These are phyloP conservation scores for Edaphochlamys debaryana DNA, from an alignment of 139 green algal genomes.

Conservation along the genomic window DNA sequence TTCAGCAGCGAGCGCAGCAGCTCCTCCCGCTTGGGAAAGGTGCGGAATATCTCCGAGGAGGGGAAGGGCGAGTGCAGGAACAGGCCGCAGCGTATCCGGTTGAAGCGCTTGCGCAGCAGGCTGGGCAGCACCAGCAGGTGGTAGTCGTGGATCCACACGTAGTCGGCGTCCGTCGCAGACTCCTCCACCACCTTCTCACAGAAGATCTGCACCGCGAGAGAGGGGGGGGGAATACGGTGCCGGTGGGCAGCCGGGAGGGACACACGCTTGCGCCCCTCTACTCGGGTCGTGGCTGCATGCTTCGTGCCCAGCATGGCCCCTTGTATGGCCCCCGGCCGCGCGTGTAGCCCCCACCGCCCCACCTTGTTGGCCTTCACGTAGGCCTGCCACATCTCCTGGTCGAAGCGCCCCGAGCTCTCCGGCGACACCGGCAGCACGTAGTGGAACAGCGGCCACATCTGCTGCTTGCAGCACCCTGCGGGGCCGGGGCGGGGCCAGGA, in stretches of 20 bases:
- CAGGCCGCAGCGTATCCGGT: conserved; percentile 78
- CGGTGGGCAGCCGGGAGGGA: too few relatives aligned
- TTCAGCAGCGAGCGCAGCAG: conserved; percentile 95
- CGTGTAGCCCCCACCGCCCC: too few relatives aligned
- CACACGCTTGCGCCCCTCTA: too few relatives aligned
- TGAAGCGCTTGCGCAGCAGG: conserved; percentile 88
- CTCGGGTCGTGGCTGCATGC: too few relatives aligned
- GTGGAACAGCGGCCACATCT: conserved; percentile 98
- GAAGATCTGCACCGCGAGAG: conserved; percentile 72
- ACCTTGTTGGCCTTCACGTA: conserved; percentile 99
- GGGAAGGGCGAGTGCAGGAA: conserved; percentile 99
- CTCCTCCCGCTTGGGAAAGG: conserved; percentile 94
- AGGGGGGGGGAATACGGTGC: too few relatives aligned
- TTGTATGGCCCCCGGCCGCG: too few relatives aligned
- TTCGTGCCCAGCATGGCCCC: too few relatives aligned
- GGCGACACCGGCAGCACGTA: conserved; percentile 95
- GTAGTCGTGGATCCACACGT: conserved; percentile 99
- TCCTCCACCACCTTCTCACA: conserved; percentile 88
- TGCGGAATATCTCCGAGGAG: conserved; percentile 96
- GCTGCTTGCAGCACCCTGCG: conserved; percentile 97
- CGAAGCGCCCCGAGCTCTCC: conserved; percentile 78
- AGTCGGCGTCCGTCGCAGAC: conserved; percentile 82
- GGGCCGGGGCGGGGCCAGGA: too few relatives aligned
- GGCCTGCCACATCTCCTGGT: conserved; percentile 91
- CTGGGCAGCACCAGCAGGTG: conserved; percentile 97